Base-by-base conservation (phyloP, 768 basidiomycete genomes). In the Phylloporus sp. region DNA sequence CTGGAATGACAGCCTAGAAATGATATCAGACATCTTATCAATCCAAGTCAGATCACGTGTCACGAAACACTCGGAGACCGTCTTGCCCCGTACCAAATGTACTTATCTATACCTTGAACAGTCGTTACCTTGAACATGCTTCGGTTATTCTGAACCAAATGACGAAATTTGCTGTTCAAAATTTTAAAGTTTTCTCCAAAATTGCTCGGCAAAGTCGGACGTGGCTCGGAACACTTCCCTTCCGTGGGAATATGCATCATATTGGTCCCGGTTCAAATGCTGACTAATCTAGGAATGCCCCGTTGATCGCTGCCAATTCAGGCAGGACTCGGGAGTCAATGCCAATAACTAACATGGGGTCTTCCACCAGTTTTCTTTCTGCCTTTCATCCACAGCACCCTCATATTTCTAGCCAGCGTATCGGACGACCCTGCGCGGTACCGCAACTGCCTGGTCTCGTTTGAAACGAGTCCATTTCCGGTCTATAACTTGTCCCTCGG, bases 291-390 rank as follows among this genome's bases (percentile, higher is more conserved):
- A 32, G 31, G 10, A 32, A 32, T 32, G 10, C 31, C 35, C 35
- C 1, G 35, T 36, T 36, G 35, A 36, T 36, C 35, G 35, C 13
- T 22, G 34, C 28, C 28, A 29, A 29, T 38, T 41, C 45, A 49
- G 60, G 52, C 46, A 43, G 35, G 27, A 50, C 43, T 46, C 60
- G 60, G 60, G 46, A 52, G 18, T 0, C 49, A 47, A 49, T 50
- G 45, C 49, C 53, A 49, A 46, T 43, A 47, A 23, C 32, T 24
- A 23, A 53, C 42, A 54, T 60, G 43, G 28, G 43, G 49, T 51
- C 15, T 11, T 38, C 55, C 50, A 56, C 42, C 16, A 28, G 28
- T 12, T 27, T 54, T 5, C 27, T 18, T 38, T 34, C 45, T 39
- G 6, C 18, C 16, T 24, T 26, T 54, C 22, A 20, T 40, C 38